These are phyloP conservation scores for Pleomassaria siparia DNA, from an alignment of 2,329 filamentous ascomycete species.

Conservation along the genomic window DNA sequence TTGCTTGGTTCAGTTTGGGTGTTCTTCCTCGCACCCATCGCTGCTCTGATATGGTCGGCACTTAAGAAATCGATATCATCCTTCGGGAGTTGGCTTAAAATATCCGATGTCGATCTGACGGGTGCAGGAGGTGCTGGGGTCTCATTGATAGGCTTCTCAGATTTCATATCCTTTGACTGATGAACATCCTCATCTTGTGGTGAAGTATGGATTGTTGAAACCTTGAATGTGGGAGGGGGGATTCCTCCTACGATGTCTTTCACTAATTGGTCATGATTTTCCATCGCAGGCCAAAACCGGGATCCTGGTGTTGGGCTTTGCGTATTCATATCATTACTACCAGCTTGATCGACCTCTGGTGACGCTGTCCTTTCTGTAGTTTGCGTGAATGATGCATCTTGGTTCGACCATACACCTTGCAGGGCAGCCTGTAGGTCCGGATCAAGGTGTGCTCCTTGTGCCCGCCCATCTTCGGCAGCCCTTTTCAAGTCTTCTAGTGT, in stretches of 20 bases:
- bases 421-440: not conserved
- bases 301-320: not conserved
- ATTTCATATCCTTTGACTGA: not conserved
- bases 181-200: not conserved
- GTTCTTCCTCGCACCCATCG: conserved; percentile 38
- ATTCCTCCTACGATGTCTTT: not conserved
- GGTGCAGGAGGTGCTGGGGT: not conserved
- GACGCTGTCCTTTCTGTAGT: too few species aligned
- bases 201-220: not conserved
- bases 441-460: too few species aligned
- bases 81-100: conserved; percentile 36
- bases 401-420: not conserved
- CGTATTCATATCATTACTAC: not conserved
- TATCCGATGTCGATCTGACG: conserved; percentile 22
- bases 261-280: not conserved
- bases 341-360: not conserved
- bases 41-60: conserved; percentile 45
- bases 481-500: too few species aligned
- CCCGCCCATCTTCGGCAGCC: too few species aligned
- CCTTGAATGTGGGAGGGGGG: too few species aligned
- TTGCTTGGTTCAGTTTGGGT: conserved; percentile 11
- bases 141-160: not conserved
- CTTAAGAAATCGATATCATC: conserved; percentile 47
- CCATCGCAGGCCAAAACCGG: conserved; percentile 5
- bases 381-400: not conserved